Conservation (phyloP, 495 filamentous ascomycete genomes). For the Cercophora samala region DNA sequence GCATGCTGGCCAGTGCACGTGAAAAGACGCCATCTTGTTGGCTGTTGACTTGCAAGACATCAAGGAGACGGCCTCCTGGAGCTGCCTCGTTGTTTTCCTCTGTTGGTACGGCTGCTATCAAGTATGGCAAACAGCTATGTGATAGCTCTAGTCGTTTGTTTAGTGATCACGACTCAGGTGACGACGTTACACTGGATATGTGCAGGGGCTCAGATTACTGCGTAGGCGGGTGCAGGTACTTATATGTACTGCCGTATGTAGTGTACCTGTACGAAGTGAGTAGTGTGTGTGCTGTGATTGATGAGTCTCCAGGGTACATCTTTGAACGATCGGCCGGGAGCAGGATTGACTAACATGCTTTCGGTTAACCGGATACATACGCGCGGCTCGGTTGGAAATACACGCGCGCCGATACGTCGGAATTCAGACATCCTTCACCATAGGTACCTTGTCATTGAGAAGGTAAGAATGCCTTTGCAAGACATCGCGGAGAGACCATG, state of each 20-base stretch:
- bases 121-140: background rate
- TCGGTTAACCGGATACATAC: background rate
- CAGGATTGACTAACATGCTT: background rate
- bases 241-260: too few species aligned
- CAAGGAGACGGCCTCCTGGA: background rate
- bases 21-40: background rate
- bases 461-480: too few species aligned
- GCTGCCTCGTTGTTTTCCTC: background rate
- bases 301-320: too few species aligned
- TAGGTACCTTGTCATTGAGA: too few species aligned
- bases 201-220: background rate
- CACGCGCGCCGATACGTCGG: background rate
- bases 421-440: background rate
- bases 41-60: background rate
- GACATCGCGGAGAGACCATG: too few species aligned
- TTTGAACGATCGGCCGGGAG: background rate
- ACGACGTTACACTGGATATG: background rate
- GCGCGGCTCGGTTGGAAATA: background rate
- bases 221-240: too few species aligned
- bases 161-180: background rate
- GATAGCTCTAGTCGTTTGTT: background rate
- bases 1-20: constrained; percentile 5
- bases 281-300: too few species aligned
- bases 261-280: too few species aligned
- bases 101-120: background rate